Base-by-base conservation (phyloP, 208 protist species). In the Endotrypanum monterogeii region DNA sequence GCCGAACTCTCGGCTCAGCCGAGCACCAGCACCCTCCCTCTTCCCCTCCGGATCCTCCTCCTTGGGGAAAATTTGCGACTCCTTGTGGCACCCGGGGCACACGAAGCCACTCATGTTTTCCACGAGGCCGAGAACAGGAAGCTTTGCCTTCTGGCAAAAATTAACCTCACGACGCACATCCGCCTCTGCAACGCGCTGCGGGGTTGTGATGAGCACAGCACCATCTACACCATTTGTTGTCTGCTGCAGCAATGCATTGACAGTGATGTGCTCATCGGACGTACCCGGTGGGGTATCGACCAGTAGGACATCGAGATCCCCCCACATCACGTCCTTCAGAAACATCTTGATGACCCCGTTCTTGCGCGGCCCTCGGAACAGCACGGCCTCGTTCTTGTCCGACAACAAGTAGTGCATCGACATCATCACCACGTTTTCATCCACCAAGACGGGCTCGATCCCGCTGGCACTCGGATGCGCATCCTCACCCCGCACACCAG, bases 201-300 rank as follows among this genome's bases (percentile, higher is more conserved):
- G 99, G 12, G 99, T 99, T 2, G 99, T 99, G 30, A 99, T 93
- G 37, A 99, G 83, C 52, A 99, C 84, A 8, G 96, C 96, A 46
- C 96, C 97, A 78, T 96, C 92, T 44, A 94, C 72, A 51, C 87
- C 87, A 62, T 88, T 88, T 57, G 80, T 85, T 12, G 83, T 82
- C 72, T 93, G 85, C 72, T 94, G 91, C 57, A 99, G 83, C 65
- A 99, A 94, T 35, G 94, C 92, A 57, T 92, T 92, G 50, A 97
- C 82, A 32, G 98, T 99, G 55, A 99, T 93, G 90, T 99, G 99
- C 88, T 99, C 99, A 84, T 99, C 99, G 14, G 97, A 99, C 9
- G 99, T 99, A 55, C 99, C 99, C 8, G 99, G 99, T 46, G 99
- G 99, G 20, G 99, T 99, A 85, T 99, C 99, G 61, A 99, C 92